A percentile compares a stretch with the other conserved stretches of the same genome.
Conservation (phyloP, 2,329 filamentous ascomycete species). For the Aureobasidium pullulans region DNA sequence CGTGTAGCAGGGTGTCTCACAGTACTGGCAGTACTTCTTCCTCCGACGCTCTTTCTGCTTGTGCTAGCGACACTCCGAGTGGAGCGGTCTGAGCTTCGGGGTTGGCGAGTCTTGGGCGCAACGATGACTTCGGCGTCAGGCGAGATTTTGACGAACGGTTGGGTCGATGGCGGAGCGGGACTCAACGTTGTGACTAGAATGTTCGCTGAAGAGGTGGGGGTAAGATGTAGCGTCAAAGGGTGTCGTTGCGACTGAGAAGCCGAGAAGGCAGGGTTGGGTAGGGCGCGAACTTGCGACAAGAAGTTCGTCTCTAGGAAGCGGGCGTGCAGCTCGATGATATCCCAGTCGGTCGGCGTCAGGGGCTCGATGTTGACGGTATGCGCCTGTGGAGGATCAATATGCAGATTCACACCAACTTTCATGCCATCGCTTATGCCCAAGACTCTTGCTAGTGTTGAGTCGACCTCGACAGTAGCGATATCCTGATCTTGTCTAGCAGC, state of each 20-base stretch:
- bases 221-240: conserved; percentile 83
- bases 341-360: conserved; percentile 54
- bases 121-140: conserved; percentile 96
- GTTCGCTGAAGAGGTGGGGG: conserved; percentile 90
- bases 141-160: conserved; percentile 83
- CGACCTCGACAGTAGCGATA: conserved; percentile 71
- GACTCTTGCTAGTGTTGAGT: conserved; percentile 72
- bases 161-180: conserved; percentile 59
- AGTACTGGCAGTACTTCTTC: conserved; percentile 67
- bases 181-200: conserved; percentile 79
- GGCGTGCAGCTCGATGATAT: conserved; percentile 88
- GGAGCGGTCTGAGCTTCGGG: conserved; percentile 60
- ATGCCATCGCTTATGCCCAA: conserved; percentile 74
- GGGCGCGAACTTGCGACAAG: conserved; percentile 80
- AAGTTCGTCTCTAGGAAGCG: conserved; percentile 93
- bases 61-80: conserved; percentile 73
- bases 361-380: conserved; percentile 97
- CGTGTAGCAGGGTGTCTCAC: conserved; percentile 50
- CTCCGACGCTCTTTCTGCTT: conserved; percentile 63
- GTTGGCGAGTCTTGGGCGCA: conserved; percentile 76
- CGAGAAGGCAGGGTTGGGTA: conserved; percentile 66
- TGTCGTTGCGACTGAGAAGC: conserved; percentile 57
- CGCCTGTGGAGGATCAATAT: conserved; percentile 82
- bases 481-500: conserved; percentile 66
- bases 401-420: conserved; percentile 62